Evolutionary conservation across 805 yeast species (phyloP).

Genomic region (Saccharomycopsis malanga): DNA sequence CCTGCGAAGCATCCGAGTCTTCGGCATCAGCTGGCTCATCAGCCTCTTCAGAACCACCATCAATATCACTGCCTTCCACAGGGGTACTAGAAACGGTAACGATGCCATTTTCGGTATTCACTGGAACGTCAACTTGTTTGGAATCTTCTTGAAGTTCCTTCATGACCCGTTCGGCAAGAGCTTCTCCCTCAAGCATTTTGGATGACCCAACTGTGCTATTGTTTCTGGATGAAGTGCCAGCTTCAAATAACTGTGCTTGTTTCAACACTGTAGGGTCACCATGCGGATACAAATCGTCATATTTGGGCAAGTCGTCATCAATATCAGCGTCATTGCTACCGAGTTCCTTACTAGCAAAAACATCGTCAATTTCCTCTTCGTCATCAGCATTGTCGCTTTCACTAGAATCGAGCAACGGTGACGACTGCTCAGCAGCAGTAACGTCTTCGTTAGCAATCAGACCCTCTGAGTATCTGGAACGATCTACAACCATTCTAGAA

Average conservation of each 20-base stretch:
- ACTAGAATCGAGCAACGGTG: constrained; percentile 15
- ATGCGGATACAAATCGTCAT: constrained; percentile 69
- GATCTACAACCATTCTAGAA: constrained; percentile 27
- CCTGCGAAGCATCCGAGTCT: constrained; percentile 24
- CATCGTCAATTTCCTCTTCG: constrained; percentile 9
- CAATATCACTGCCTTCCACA: constrained; percentile 6
- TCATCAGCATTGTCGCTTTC: constrained; percentile 14
- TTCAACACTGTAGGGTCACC: constrained; percentile 25
- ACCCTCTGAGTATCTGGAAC: background rate
- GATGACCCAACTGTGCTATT: background rate
- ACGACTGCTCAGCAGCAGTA: constrained; percentile 14
- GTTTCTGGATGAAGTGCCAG: constrained; percentile 21
- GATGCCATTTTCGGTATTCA: background rate
- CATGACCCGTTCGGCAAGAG: background rate
- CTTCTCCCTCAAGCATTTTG: too few relatives aligned
- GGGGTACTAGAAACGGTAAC: constrained; percentile 30
- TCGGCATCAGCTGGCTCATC: background rate
- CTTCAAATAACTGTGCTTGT: constrained; percentile 10
- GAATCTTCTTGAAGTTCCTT: constrained; percentile 2
- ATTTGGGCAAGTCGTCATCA: constrained; percentile 53
- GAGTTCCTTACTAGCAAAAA: constrained; percentile 19
- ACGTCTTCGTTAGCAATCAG: background rate
- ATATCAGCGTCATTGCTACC: constrained; percentile 28
- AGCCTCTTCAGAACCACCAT: constrained; percentile 1
- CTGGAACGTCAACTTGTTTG: constrained; percentile 13